Evolutionary conservation across 345 rosid species (phyloP), one percentile per base, ranked within the genome.

Genomic region (Cochlearia excelsa): DNA sequence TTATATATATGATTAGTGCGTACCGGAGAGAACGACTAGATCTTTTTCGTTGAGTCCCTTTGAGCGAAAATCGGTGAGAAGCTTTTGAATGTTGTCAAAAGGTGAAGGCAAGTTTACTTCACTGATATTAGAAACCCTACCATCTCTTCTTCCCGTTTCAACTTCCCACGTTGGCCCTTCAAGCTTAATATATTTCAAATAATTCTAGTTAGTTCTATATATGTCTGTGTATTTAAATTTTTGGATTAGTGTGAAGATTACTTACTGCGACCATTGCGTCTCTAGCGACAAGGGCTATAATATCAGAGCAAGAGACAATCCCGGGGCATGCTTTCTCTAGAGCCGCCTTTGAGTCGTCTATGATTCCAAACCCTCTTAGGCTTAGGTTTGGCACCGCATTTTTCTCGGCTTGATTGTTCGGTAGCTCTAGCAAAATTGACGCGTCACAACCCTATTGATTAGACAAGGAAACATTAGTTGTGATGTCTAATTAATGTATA

Each of bases 81-180:
- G 87, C 9, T 56, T n/a, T 54, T 78, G 5, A 75, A 84, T 82
- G 62, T 86, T 72, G 58, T 57, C 51, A 58, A 74, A 74, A 35
- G 91, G 92, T 6, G 86, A 63, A 39, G 95, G 91, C 53, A 86
- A 51, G 53, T 80, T 73, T 8, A 66, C 86, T 11, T 89, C 92
- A 0, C 61, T 61, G 30, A 64, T 61, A 9, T 46, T 62, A 1
- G 94, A 84, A 29, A 82, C 67, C 2, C 30, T 75, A 39, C 95
- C 91, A 5, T 87, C 91, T 80, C 87, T 80, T 73, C 90, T 75
- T 2, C 90, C 95, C 0, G 95, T 84, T n/a, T 68, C 79, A 49
- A 84, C 95, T 76, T 80, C 76, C 95, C 88, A 84, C 16, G 70
- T 6, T 33, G 81, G 70, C 38, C 55, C 74, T 31, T 74, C 61